Base-by-base conservation (phyloP, 1,139 yeast species). In the Yamadazyma diospyri region DNA sequence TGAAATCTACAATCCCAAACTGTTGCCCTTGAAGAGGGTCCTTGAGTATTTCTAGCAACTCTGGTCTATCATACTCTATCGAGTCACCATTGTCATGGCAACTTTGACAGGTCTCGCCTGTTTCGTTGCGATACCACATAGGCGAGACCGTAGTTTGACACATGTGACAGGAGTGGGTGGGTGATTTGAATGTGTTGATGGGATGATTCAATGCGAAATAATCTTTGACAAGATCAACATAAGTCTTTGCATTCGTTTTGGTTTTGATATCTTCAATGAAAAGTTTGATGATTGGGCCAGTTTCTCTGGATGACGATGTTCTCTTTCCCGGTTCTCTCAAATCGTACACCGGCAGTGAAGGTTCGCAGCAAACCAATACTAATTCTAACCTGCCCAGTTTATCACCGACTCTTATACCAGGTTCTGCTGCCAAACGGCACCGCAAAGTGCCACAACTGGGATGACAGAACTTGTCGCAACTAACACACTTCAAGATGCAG, bases 381-480 rank as follows among this genome's bases (percentile, higher is more conserved):
- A 78, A 78, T 21, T 46, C 53, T 18, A 75, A 53, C 25, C 47
- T 62, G 0, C 81, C 81, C 10, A 40, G 36, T 3, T 40, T 37
- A 4, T 51, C 55, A 5, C 51, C 61, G 4, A 71, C 47, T 34
- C 51, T 58, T 2, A 30, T 30, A 7, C 33, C 27, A 21, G 35
- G 34, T 7, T 34, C 34, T 3, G 35, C 80, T n/a, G 39, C 38
- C 2, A 78, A 42, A 29, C 56, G 57, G 46, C 78, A 78, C 2
- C 80, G 78, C 12, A 76, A 41, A 28, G 55, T 75, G 3, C 85
- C 88, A 61, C 95, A 86, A 0, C 84, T 81, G 1, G 76, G 64
- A 55, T 86, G 95, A 36, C 64, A 64, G 4, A 47, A 3, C 4
- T 25, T 25, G 12, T 26, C 25, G 35, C 48, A 45, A 4, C 5